These are phyloP conservation scores for Trichophaea hybrida DNA, from an alignment of 2,329 filamentous ascomycete genomes.

Conservation along the genomic window DNA sequence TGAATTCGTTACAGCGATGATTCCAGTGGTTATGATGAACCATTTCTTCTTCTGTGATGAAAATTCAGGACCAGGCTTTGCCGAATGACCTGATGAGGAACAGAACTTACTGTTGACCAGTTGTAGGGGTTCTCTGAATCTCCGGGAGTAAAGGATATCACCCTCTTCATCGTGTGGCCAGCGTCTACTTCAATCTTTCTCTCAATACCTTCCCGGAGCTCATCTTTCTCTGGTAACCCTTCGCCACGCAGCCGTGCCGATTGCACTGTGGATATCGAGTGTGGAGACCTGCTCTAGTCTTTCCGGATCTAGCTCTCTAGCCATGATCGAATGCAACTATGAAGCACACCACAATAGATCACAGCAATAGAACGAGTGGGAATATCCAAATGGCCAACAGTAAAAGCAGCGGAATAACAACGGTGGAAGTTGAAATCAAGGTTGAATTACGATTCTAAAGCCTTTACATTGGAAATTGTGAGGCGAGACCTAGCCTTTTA, in stretches of 20 bases:
- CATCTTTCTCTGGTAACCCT: background rate
- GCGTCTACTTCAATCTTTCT: background rate
- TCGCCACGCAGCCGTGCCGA: background rate
- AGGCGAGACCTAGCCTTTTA: too few relatives aligned
- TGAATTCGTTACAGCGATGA: slow-evolving; percentile 18
- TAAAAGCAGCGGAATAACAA: too few relatives aligned
- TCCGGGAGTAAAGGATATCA: slow-evolving; percentile 14
- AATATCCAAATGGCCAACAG: background rate
- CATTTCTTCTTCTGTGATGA: slow-evolving; percentile 13
- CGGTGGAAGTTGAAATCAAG: too few relatives aligned
- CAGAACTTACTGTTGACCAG: slow-evolving; percentile 18
- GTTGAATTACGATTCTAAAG: too few relatives aligned
- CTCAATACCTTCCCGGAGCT: background rate
- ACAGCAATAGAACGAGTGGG: too few relatives aligned
- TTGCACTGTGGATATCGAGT: slow-evolving; percentile 1
- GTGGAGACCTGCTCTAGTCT: background rate
- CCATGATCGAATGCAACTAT: too few relatives aligned
- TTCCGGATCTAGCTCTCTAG: background rate
- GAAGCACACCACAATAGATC: too few relatives aligned
- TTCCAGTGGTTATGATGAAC: slow-evolving; percentile 15
- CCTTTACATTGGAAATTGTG: too few relatives aligned
- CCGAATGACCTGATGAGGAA: background rate
- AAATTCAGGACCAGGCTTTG: background rate
- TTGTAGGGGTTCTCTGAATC: slow-evolving; percentile 22
- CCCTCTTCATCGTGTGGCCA: background rate